Base-by-base conservation (phyloP, 192 early-diverging fungal species). In the Bifiguratus adelaidae region DNA sequence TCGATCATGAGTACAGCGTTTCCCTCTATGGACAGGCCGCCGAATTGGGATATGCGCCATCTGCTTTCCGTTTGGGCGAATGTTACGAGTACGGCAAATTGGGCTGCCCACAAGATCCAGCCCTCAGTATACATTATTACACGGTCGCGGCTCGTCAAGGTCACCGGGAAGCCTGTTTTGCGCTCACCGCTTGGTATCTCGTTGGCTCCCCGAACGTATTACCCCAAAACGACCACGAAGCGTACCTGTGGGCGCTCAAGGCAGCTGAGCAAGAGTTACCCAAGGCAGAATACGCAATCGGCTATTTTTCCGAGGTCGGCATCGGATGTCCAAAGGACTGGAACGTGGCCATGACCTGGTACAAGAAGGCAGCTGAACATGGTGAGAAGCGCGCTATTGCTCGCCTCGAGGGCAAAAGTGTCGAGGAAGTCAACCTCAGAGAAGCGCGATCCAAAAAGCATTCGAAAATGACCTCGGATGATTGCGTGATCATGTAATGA, bases 81-180 rank as follows among this genome's bases (percentile, higher is more conserved):
- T 75, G 69, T 45, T 81, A 74, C 49, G 78, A 81, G 41, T 74
- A 81, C 57, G 78, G 78, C 13, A 76, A 76, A 45, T 47, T 79
- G n/a, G 58, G 53, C 28, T 71, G 74, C 38, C 60, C 60, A 16
- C 62, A 57, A 27, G 78, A 79, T 32, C 59, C 78, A 7, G 70
- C 67, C 11, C 50, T 73, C 11, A 70, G 70, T 0, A 63, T 73
- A 28, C 72, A 76, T 42, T 83, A 68, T 40, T 82, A 80, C 48
- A 78, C 73, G 13, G 56, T 75, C 40, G 80, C 77, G 1, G 78
- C 80, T 3, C 67, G 78, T 48, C 65, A 76, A 46, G 73, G 77
- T 20, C 75, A 82, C 48, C 64, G 68, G 4, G 80, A 82, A 41
- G 70, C 77, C 20, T 71, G 73, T 30, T 76, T 82, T 53, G 78